A percentile compares a stretch with the other conserved stretches of the same genome.
These are phyloP conservation scores for Phialophora macrospora DNA, from an alignment of 2,329 filamentous ascomycete species.

Conservation along the genomic window DNA sequence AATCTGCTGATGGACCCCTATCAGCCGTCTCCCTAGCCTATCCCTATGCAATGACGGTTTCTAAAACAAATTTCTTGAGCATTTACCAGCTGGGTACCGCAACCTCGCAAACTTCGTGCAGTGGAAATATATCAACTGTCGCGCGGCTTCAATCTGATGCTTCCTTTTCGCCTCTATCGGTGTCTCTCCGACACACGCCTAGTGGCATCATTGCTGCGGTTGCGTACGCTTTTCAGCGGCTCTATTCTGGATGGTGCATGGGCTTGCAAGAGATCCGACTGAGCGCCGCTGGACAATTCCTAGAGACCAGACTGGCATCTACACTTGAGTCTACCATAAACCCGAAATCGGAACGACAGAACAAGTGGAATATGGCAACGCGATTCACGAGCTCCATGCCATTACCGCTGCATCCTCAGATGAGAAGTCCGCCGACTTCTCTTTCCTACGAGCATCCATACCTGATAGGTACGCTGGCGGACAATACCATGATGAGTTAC, in stretches of 20 bases:
- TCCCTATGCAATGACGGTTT: constrained; percentile 80
- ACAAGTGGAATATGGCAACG: constrained; percentile 36
- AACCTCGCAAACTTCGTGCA: constrained; percentile 57
- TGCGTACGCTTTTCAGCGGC: constrained; percentile 80
- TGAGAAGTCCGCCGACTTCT: constrained; percentile 59
- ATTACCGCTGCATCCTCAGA: constrained; percentile 45
- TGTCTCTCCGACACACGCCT: constrained; percentile 74
- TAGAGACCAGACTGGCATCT: constrained; percentile 33
- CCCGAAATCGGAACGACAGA: not conserved
- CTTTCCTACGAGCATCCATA: constrained; percentile 82
- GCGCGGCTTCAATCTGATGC: constrained; percentile 66
- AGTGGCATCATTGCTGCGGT: constrained; percentile 74
- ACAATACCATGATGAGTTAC: constrained; percentile 85
- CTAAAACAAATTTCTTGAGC: constrained; percentile 72
- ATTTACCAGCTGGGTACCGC: constrained; percentile 67
- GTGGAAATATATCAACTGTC: constrained; percentile 6
- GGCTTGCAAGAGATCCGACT: constrained; percentile 84
- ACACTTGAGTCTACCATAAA: constrained; percentile 36
- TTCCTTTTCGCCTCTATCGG: constrained; percentile 74
- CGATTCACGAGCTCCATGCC: constrained; percentile 39
- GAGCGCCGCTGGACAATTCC: constrained; percentile 23
- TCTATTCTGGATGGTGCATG: constrained; percentile 80
- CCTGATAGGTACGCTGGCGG: constrained; percentile 78
- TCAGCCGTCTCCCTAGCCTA: constrained; percentile 72
- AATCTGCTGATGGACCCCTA: constrained; percentile 67